Conservation (phyloP, 805 yeast species). For the Kurtzmaniella cleridarum region DNA sequence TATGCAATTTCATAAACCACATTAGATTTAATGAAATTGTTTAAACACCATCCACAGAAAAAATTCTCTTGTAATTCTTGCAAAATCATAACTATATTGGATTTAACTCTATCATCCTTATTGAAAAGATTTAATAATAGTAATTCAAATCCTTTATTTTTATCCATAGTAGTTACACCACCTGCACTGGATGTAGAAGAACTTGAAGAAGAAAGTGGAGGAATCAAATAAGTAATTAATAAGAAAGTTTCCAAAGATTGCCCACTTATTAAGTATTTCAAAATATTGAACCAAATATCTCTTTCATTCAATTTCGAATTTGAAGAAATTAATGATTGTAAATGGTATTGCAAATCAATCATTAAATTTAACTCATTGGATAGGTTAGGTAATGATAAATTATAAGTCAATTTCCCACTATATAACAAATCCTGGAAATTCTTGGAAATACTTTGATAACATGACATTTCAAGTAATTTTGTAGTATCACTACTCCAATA, state of each 20-base stretch:
- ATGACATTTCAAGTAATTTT: slow-evolving; percentile 35
- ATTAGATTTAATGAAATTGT: slow-evolving; percentile 30
- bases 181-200: slow-evolving; percentile 35
- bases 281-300: slow-evolving; percentile 38
- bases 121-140: slow-evolving; percentile 37
- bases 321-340: slow-evolving; percentile 27
- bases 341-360: slow-evolving; percentile 38
- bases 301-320: slow-evolving; percentile 20
- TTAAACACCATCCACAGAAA: slow-evolving; percentile 41
- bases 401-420: slow-evolving; percentile 26
- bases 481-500: slow-evolving; percentile 39
- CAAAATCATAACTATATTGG: slow-evolving; percentile 35
- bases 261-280: slow-evolving; percentile 38
- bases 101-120: slow-evolving; percentile 33
- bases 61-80: slow-evolving; percentile 40
- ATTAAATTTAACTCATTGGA: slow-evolving; percentile 37
- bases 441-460: slow-evolving; percentile 33
- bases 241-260: slow-evolving; percentile 35
- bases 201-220: slow-evolving; percentile 35
- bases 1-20: slow-evolving; percentile 36
- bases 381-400: slow-evolving; percentile 28
- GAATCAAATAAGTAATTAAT: slow-evolving; percentile 35
- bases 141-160: slow-evolving; percentile 40
- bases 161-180: slow-evolving; percentile 35
- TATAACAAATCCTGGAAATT: slow-evolving; percentile 30